Evolutionary conservation across 441 rosid species (phyloP).

Genomic region (Pelargonium citronellum): DNA sequence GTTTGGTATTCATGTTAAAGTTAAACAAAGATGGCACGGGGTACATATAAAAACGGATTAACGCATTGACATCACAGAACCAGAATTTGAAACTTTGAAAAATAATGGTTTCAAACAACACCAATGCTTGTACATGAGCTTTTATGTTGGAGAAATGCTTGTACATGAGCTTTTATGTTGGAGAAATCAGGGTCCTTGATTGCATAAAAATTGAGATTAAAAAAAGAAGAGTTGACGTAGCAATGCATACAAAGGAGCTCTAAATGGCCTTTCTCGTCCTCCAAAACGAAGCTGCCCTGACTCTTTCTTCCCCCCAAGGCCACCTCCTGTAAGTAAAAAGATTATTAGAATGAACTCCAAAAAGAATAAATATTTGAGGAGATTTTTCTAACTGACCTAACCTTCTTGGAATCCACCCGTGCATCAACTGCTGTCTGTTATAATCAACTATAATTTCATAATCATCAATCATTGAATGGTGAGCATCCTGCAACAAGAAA

Average conservation of each 20-base stretch:
- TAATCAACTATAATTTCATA: constrained; percentile 80
- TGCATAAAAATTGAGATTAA: constrained; percentile 1
- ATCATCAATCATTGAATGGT: constrained; percentile 68
- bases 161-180: not conserved
- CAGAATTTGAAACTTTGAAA: not conserved
- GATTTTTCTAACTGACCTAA: constrained; percentile 47
- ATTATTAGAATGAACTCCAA: not conserved
- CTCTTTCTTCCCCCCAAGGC: constrained; percentile 91
- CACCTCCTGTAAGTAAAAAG: constrained; percentile 56
- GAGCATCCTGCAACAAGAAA: constrained; percentile 53
- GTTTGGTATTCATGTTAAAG: not conserved
- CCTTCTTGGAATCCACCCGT: constrained; percentile 98
- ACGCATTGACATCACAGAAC: not conserved
- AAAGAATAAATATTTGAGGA: constrained; percentile 14
- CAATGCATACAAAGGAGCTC: constrained; percentile 76
- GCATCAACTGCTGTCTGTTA: constrained; percentile 76
- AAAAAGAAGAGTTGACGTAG: not conserved
- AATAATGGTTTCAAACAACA: not conserved
- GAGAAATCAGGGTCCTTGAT: not conserved
- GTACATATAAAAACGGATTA: too few relatives aligned
- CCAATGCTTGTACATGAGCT: not conserved
- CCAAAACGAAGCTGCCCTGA: constrained; percentile 95
- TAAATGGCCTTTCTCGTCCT: constrained; percentile 91
- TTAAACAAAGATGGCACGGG: not conserved
- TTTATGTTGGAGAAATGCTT: not conserved